Base-by-base conservation (phyloP, 345 rosid species). In the Linum tenue region DNA sequence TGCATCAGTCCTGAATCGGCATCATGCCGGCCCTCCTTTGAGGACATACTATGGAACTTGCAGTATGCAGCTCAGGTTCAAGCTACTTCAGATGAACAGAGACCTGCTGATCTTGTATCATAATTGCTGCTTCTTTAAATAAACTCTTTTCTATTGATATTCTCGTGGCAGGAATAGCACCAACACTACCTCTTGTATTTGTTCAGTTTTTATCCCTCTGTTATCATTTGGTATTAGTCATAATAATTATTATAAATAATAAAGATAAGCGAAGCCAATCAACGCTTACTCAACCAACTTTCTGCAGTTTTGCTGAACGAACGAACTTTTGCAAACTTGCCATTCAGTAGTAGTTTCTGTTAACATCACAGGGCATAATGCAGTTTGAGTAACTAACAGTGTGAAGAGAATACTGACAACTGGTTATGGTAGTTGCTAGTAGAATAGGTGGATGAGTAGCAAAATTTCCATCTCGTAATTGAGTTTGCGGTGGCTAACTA, bases 41-140 rank as follows among this genome's bases (percentile, higher is more conserved):
- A 82, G 66, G 86, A 82, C 75, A 75, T 82, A 53, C 82, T 82
- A 8, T 82, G 83, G 82, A 69, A 82, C 77, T 65, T 82, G 61
- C 83, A 79, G 67, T 73, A 82, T 67, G 86, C 86, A 73, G 82
- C 77, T 71, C 83, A 82, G 73, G 60, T 82, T 61, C 83, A 77
- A 73, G 78, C 62, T 39, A 67, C 82, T 55, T 73, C 70, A 59
- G 79, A 72, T n/a, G 76, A 71, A 39, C 71, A 68, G 62, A 48
- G 60, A 22, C 31, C 31, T 31, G 36, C 15, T 58, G 64, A 64
- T 5, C 15, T 10, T 36, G 16, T 35, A 36, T 10, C 39, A 12
- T 37, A 31, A 64, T 48, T 72, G 42, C 36, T 6, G 3, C 9
- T 17, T 37, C 50, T 12, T 60, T 56, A 12, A 37, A 38, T 17